Conservation (phyloP, 176 grass and related monocot species). For the Leersia perrieri region DNA sequence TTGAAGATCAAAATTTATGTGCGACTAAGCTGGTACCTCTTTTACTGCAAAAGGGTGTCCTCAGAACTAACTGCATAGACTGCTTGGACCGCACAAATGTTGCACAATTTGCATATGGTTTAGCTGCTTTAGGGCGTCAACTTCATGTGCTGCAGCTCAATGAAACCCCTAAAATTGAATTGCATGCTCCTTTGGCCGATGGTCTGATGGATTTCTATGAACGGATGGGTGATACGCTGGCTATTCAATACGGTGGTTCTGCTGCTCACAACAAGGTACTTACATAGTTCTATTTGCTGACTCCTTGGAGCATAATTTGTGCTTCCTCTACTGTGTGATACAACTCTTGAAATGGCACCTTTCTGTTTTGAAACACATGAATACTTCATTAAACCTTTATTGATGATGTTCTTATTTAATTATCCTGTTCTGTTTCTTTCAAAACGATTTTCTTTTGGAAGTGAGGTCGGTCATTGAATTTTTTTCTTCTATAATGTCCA, state of each 20-base stretch:
- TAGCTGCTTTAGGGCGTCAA: constrained; percentile 79
- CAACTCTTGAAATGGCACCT: neutral
- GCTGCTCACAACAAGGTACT: constrained; percentile 98
- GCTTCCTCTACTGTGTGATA: constrained; percentile 1
- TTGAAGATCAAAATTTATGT: neutral
- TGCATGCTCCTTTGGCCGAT: constrained; percentile 68
- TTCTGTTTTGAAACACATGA: neutral
- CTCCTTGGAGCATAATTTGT: constrained; percentile 6
- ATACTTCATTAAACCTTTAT: neutral
- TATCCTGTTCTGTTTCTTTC: constrained; percentile 20
- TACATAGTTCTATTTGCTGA: constrained; percentile 15
- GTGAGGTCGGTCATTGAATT: neutral
- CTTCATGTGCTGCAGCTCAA: constrained; percentile 64
- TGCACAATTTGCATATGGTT: constrained; percentile 88
- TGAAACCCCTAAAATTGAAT: constrained; percentile 60
- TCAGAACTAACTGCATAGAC: constrained; percentile 98
- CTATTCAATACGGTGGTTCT: constrained; percentile 88
- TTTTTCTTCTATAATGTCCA: neutral
- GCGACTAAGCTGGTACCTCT: constrained; percentile 41
- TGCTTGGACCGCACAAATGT: constrained; percentile 99
- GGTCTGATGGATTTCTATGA: constrained; percentile 93
- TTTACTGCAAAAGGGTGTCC: constrained; percentile 78
- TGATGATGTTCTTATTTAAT: neutral
- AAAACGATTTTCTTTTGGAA: neutral
- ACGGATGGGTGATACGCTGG: constrained; percentile 87